A percentile compares a stretch with the other conserved stretches of the same genome.
phyloP scores from a whole-genome alignment of 306 rosid genomes.

The Castanopsis chinensis region DNA sequence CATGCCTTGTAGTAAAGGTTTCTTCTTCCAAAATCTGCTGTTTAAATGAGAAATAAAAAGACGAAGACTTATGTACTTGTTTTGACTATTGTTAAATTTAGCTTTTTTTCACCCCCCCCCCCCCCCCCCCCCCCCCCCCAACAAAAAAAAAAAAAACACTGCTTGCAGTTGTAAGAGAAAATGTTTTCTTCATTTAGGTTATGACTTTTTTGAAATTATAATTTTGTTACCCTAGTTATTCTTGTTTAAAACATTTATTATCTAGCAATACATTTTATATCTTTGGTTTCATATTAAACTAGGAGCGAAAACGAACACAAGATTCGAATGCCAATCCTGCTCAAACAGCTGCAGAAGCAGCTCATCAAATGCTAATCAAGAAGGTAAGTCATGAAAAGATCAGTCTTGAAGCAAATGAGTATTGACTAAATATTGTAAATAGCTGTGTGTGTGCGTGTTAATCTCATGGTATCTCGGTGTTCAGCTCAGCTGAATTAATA shows the following conservation, averaged over 20 bases:
- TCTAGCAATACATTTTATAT: background rate
- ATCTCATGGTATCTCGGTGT: background rate
- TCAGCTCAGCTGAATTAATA: background rate
- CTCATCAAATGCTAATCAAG: constrained; percentile 53
- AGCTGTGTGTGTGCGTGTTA: background rate
- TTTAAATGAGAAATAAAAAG: background rate
- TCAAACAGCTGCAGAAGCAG: constrained; percentile 70
- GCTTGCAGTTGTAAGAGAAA: background rate
- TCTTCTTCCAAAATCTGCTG: background rate
- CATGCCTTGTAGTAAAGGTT: background rate
- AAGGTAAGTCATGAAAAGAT: constrained; percentile 45
- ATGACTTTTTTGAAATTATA: background rate
- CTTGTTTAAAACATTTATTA: background rate
- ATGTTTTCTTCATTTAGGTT: background rate
- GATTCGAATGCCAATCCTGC: constrained; percentile 61
- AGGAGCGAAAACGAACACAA: constrained; percentile 54
- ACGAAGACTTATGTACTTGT: background rate
- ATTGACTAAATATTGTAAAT: background rate
- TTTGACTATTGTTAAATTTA: background rate
- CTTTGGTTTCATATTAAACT: constrained; percentile 9
- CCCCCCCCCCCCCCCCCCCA: too few species aligned
- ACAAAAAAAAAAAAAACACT: background rate
- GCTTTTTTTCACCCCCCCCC: too few species aligned
- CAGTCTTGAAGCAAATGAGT: background rate
- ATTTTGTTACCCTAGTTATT: constrained; percentile 2